Percentiles rank a stretch among this genome's conserved stretches.
phyloP scores from a whole-genome alignment of 2,329 filamentous ascomycete species.

The Aspergillus ochraceus region DNA sequence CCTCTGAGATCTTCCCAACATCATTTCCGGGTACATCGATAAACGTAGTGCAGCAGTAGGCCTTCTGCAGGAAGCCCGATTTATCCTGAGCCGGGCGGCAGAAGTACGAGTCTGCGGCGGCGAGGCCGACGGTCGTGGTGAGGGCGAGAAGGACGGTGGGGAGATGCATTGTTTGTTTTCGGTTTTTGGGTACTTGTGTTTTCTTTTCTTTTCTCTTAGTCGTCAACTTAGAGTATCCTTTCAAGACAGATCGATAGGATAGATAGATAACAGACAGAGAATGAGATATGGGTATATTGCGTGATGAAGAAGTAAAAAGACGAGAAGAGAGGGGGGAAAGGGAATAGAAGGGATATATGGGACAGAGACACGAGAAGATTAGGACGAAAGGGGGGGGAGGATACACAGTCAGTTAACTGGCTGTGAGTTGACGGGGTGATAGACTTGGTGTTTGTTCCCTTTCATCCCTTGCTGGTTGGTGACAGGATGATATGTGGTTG shows the following conservation, averaged over 20 bases:
- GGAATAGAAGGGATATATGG: no score
- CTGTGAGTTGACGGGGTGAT: neutral
- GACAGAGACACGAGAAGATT: no score
- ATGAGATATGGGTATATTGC: no score
- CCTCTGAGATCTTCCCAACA: slow-evolving; percentile 16
- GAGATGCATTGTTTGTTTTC: slow-evolving; percentile 15
- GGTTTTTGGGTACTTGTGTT: neutral
- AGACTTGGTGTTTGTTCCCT: neutral
- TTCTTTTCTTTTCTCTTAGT: neutral
- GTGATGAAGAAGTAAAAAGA: no score
- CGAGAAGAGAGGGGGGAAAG: no score
- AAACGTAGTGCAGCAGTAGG: slow-evolving; percentile 32
- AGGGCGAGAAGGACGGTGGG: slow-evolving; percentile 17
- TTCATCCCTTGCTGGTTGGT: neutral
- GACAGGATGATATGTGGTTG: neutral
- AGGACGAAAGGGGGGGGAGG: no score
- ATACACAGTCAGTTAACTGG: no score
- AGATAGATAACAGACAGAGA: no score
- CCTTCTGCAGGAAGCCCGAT: slow-evolving; percentile 26
- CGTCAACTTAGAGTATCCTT: no score
- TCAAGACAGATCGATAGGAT: no score
- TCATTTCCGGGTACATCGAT: slow-evolving; percentile 17
- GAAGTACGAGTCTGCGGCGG: slow-evolving; percentile 14
- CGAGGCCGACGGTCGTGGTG: slow-evolving; percentile 13
- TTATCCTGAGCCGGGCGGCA: slow-evolving; percentile 29